These are phyloP conservation scores for Termitomyces sp. DNA, from an alignment of 768 basidiomycete species.

Conservation along the genomic window DNA sequence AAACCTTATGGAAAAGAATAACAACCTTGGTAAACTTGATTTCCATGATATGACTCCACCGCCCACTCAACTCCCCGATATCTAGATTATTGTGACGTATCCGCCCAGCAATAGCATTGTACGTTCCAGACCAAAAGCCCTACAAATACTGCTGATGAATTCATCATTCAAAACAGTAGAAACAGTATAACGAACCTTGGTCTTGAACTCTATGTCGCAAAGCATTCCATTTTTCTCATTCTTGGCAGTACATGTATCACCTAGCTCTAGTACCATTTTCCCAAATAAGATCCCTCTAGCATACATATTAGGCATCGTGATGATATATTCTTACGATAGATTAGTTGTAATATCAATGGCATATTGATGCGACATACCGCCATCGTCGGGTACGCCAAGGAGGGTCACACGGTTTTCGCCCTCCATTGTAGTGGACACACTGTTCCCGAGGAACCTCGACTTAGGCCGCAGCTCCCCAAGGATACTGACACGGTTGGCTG, in stretches of 20 bases:
- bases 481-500: constrained; percentile 80
- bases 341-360: background rate
- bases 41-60: constrained; percentile 91
- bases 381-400: constrained; percentile 79
- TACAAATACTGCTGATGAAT: constrained; percentile 18
- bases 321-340: constrained; percentile 57
- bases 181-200: constrained; percentile 57
- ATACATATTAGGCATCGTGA: constrained; percentile 99
- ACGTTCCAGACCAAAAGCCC: constrained; percentile 97
- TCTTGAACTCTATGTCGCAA: constrained; percentile 95
- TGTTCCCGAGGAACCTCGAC: constrained; percentile 94
- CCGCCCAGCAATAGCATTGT: constrained; percentile 84
- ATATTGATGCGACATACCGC: constrained; percentile 47
- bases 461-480: constrained; percentile 94
- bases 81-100: constrained; percentile 60
- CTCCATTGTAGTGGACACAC: constrained; percentile 94
- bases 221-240: constrained; percentile 70
- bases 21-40: constrained; percentile 63
- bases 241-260: constrained; percentile 81
- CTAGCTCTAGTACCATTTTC: constrained; percentile 95
- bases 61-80: constrained; percentile 81
- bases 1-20: constrained; percentile 10
- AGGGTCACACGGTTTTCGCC: constrained; percentile 88
- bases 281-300: constrained; percentile 83
- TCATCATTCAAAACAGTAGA: background rate